phyloP scores from a whole-genome alignment of 1,139 yeast species.

The Candida sanyaensis region DNA sequence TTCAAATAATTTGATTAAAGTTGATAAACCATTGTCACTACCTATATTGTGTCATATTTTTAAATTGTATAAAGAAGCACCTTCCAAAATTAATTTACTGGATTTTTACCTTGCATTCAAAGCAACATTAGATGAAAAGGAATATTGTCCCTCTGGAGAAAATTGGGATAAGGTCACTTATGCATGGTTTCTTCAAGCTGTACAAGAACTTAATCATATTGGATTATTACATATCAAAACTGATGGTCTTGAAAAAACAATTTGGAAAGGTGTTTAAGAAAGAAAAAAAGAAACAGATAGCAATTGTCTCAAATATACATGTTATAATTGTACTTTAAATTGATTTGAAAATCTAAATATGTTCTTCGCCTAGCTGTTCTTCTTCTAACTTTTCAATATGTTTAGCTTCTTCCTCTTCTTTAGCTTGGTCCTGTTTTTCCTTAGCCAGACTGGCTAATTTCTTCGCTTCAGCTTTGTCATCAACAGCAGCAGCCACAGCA shows the following conservation, averaged over 20 bases:
- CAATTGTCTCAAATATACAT: neutral
- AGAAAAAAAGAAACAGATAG: neutral
- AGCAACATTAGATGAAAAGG: constrained; percentile 47
- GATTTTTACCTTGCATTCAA: constrained; percentile 78
- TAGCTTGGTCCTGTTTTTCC: neutral
- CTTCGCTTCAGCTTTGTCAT: constrained; percentile 12
- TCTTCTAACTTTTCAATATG: constrained; percentile 5
- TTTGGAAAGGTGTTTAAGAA: constrained; percentile 44
- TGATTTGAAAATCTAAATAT: neutral
- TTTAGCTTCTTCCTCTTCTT: constrained; percentile 11
- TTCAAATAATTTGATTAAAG: constrained; percentile 22
- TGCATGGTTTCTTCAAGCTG: constrained; percentile 46
- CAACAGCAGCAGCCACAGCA: too few species aligned
- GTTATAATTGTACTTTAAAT: too few species aligned
- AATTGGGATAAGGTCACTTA: constrained; percentile 46
- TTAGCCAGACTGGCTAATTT: constrained; percentile 8
- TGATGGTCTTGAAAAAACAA: constrained; percentile 45
- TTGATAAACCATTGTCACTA: constrained; percentile 23
- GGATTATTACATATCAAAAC: constrained; percentile 46
- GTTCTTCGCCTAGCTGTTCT: neutral
- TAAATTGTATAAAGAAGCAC: constrained; percentile 79
- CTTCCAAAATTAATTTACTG: constrained; percentile 67
- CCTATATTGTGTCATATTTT: constrained; percentile 63
- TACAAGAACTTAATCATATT: constrained; percentile 41
- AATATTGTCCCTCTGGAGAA: constrained; percentile 8